phyloP scores from a whole-genome alignment of 2,329 filamentous ascomycete genomes.

The Colletotrichum sp. region DNA sequence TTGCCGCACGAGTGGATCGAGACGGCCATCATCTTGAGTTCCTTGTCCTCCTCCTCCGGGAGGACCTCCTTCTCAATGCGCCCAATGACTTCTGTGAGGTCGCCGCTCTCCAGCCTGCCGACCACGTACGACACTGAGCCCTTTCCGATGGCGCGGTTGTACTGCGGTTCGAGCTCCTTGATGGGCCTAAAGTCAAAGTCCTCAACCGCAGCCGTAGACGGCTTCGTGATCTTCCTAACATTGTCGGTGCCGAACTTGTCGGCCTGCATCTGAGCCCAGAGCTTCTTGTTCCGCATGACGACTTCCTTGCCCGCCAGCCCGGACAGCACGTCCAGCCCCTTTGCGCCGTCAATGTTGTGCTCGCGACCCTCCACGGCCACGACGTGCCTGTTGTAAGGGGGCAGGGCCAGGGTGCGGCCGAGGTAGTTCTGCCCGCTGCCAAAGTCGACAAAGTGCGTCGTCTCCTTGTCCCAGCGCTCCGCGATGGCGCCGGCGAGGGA shows the following conservation, averaged over 20 bases:
- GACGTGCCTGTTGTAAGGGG: constrained; percentile 85
- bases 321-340: constrained; percentile 82
- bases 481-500: constrained; percentile 63
- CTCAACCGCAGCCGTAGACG: constrained; percentile 16
- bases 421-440: constrained; percentile 97
- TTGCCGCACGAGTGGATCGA: constrained; percentile 98
- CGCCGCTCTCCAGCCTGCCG: constrained; percentile 74
- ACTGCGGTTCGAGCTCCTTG: constrained; percentile 55
- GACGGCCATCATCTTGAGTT: constrained; percentile 77
- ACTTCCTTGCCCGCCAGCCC: constrained; percentile 76
- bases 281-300: constrained; percentile 83
- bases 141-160: constrained; percentile 64
- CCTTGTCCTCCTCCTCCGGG: constrained; percentile 29
- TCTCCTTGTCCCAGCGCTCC: constrained; percentile 57
- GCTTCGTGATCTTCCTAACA: constrained; percentile 28
- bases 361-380: constrained; percentile 89
- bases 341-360: constrained; percentile 86
- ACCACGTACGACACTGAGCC: constrained; percentile 80
- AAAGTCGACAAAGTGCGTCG: constrained; percentile 93
- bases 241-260: constrained; percentile 47
- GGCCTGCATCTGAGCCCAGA: constrained; percentile 61
- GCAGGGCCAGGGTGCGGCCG: constrained; percentile 82
- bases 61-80: constrained; percentile 57
- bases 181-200: constrained; percentile 50
- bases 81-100: constrained; percentile 70